Base-by-base conservation (phyloP, 2,329 filamentous ascomycete species). In the Stemphylium beticola region DNA sequence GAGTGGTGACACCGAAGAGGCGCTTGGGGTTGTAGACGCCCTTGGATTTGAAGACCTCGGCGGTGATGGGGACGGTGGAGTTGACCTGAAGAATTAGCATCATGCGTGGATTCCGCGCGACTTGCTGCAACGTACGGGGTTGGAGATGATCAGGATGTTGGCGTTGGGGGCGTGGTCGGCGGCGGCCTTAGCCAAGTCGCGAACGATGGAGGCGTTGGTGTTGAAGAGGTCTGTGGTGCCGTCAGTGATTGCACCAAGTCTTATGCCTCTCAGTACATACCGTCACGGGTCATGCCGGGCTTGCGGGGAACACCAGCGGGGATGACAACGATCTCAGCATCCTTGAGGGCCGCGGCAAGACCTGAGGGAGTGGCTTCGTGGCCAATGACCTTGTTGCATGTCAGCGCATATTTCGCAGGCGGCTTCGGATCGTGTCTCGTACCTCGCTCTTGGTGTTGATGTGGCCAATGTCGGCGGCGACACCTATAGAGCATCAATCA, bases 1-100 rank as follows among this genome's bases (percentile, higher is more conserved):
- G 92, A 75, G 95, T 98, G 82, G 95, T 99, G 77, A 99, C 95
- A 85, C 95, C 95, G 82, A 99, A 99, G 72, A 99, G 91, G 76
- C 91, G 91, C 89, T 96, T 96, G 80, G 95, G 93, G 88, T 99
- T 93, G 89, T 97, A 99, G 83, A 98, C 93, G 69, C 92, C 92
- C 72, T 83, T 85, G 78, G 86, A 82, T 89, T 98, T 98, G 91
- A 93, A 96, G 77, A 98, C 88, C 87, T 98, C 95, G 77, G 92
- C 89, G 77, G 88, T 89, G 82, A 99, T 99, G 78, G 95, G 95
- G 74, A 99, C 95, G 76, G 95, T 99, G 72, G 92, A 97, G 92
- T 99, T 99, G 83, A 99, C 85, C 83, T 86, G 49, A 1, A 22
- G 49, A 14, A 47, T 71, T 52, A 66, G 60, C 38, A 47, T n/a